These are phyloP conservation scores for Candida gigantensis DNA, from an alignment of 1,139 yeast species.

Conservation along the genomic window DNA sequence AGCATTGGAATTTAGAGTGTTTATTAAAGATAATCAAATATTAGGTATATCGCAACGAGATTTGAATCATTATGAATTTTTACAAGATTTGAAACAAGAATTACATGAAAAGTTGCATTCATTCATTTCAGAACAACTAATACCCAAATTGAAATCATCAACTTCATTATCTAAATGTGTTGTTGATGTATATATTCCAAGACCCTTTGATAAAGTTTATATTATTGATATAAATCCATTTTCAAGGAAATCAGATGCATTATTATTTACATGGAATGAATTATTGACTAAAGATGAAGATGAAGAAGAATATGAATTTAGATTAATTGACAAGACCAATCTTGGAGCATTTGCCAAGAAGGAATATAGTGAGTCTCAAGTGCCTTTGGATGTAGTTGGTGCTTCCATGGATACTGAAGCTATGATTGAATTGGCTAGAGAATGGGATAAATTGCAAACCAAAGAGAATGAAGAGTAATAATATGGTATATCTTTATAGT, in stretches of 20 bases:
- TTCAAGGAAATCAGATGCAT: conserved; percentile 70
- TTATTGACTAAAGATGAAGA: conserved; percentile 30
- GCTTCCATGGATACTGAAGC: conserved; percentile 68
- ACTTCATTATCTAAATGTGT: conserved; percentile 41
- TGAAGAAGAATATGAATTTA: conserved; percentile 32
- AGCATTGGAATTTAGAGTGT: conserved; percentile 86
- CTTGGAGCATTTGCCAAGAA: too few relatives aligned
- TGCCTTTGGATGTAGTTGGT: conserved; percentile 87
- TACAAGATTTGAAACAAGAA: conserved; percentile 47
- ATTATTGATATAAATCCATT: conserved; percentile 87
- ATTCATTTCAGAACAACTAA: conserved; percentile 50
- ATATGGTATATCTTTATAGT: neutral
- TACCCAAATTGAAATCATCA: conserved; percentile 46
- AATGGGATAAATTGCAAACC: conserved; percentile 43
- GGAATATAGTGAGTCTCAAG: conserved; percentile 87
- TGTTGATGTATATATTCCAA: conserved; percentile 79
- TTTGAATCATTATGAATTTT: conserved; percentile 73
- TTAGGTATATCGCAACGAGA: conserved; percentile 86
- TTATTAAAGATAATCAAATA: conserved; percentile 61
- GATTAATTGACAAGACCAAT: conserved; percentile 68
- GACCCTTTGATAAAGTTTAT: conserved; percentile 61
- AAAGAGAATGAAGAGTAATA: conserved; percentile 1
- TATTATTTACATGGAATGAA: conserved; percentile 85
- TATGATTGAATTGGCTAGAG: conserved; percentile 63
- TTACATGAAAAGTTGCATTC: conserved; percentile 51